Conservation (phyloP, 345 rosid genomes). For the Alliaria petiolata region DNA sequence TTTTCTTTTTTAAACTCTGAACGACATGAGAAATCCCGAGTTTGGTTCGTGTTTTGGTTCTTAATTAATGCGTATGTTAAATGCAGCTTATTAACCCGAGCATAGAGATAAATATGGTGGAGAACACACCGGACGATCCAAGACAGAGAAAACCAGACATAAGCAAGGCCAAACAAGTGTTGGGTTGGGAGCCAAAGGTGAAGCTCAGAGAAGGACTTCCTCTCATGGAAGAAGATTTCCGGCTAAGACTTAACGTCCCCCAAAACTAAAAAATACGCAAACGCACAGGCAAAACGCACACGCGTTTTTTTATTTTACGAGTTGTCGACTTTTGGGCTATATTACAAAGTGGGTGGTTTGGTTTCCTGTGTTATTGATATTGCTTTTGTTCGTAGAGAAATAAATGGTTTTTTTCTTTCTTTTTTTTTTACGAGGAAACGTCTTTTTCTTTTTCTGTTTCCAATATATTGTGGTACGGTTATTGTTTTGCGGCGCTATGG, state of each 20-base stretch:
- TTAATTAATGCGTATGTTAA: constrained; percentile 16
- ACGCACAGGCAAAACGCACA: constrained; percentile 4
- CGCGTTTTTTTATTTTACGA: constrained; percentile 9
- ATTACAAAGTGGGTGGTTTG: too few relatives aligned
- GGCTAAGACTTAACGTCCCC: constrained; percentile 65
- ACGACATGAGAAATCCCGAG: neutral
- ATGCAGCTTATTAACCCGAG: constrained; percentile 69
- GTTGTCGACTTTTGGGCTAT: constrained; percentile 2
- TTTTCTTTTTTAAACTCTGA: neutral
- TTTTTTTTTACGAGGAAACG: neutral
- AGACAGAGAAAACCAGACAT: constrained; percentile 88
- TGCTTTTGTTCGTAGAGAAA: too few relatives aligned
- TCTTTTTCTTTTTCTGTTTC: neutral
- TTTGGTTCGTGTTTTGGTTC: neutral
- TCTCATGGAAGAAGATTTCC: constrained; percentile 86
- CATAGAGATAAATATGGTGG: constrained; percentile 78
- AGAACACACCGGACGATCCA: constrained; percentile 93
- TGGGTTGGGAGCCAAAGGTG: constrained; percentile 92
- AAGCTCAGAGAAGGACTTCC: constrained; percentile 86
- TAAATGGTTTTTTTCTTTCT: too few relatives aligned
- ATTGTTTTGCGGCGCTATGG: too few relatives aligned
- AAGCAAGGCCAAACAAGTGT: constrained; percentile 64
- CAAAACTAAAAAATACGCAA: constrained; percentile 34
- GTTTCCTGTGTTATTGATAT: too few relatives aligned
- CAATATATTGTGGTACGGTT: neutral